Evolutionary conservation across 2,329 filamentous ascomycete species (phyloP).

Genomic region (Ophiostoma perfectum): DNA sequence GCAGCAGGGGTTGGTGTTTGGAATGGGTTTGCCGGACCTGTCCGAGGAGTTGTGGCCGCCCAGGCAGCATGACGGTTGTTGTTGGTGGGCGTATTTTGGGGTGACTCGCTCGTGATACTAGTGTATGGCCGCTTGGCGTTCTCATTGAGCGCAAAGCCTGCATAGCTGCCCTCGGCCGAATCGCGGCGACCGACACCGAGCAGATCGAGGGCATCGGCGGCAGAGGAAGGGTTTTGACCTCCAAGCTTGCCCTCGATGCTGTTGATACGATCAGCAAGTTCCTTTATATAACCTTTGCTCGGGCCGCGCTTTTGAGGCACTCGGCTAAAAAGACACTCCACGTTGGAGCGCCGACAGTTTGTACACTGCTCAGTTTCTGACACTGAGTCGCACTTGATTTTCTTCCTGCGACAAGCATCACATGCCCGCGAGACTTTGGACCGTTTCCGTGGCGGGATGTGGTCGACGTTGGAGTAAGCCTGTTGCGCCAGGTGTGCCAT

Average conservation of each 20-base stretch:
- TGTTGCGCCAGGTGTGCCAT: constrained; percentile 42
- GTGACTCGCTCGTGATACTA: constrained; percentile 38
- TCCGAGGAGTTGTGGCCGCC: constrained; percentile 42
- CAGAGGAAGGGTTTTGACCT: constrained; percentile 39
- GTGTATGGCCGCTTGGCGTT: constrained; percentile 46
- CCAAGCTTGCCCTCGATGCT: constrained; percentile 74
- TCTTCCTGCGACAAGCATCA: constrained; percentile 83
- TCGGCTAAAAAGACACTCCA: constrained; percentile 77
- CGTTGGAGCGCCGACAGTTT: constrained; percentile 71
- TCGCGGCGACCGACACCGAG: constrained; percentile 34
- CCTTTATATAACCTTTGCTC: constrained; percentile 93
- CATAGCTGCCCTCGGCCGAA: constrained; percentile 45
- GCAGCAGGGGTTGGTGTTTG: constrained; percentile 26
- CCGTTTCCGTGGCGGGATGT: constrained; percentile 65
- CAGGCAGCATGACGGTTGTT: constrained; percentile 37
- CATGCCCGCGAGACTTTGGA: constrained; percentile 85
- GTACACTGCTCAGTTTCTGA: constrained; percentile 72
- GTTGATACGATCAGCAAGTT: constrained; percentile 78
- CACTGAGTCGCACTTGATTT: constrained; percentile 80
- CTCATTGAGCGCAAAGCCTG: constrained; percentile 32
- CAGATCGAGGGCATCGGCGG: constrained; percentile 29
- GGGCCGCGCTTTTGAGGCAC: constrained; percentile 84
- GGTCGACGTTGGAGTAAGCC: constrained; percentile 44
- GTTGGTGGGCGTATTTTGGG: background rate
- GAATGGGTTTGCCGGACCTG: constrained; percentile 36